A percentile compares a stretch with the other conserved stretches of the same genome.
Evolutionary conservation across 768 basidiomycete genomes (phyloP).

Genomic region (Mycena indigotica): DNA sequence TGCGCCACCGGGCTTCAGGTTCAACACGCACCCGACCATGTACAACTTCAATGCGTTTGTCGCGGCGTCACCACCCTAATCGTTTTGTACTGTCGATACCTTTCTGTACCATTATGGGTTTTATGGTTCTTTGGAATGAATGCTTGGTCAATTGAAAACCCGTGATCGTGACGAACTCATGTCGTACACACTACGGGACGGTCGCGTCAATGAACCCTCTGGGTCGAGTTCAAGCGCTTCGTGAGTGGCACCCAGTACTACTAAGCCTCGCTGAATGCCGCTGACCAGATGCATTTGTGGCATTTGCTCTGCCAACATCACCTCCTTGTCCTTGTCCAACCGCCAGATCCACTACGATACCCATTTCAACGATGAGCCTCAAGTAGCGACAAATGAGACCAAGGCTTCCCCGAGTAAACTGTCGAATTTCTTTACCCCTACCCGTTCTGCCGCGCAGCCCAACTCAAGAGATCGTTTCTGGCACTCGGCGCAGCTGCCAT

Average conservation of each 20-base stretch:
- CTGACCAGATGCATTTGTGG: conserved; percentile 41
- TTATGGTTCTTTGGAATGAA: background rate
- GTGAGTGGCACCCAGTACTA: conserved; percentile 7
- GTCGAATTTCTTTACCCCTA: conserved; percentile 5
- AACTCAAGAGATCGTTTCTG: conserved; percentile 60
- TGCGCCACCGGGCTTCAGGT: conserved; percentile 48
- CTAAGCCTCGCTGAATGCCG: background rate
- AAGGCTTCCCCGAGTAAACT: conserved; percentile 3
- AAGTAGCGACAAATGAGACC: conserved; percentile 3
- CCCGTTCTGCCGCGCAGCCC: conserved; percentile 7
- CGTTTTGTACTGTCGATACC: background rate
- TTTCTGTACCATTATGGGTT: background rate
- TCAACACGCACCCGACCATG: conserved; percentile 45
- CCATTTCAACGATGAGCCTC: conserved; percentile 40
- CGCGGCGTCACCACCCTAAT: conserved; percentile 35
- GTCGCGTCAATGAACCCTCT: conserved; percentile 1
- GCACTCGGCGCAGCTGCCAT: conserved; percentile 47
- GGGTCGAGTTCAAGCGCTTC: background rate
- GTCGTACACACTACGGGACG: conserved; percentile 2
- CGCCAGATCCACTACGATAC: conserved; percentile 58
- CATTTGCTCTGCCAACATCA: conserved; percentile 51
- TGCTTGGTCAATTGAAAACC: background rate
- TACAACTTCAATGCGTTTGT: conserved; percentile 76
- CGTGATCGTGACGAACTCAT: background rate
- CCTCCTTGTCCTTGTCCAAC: conserved; percentile 35